These are phyloP conservation scores for Benincasa hispida DNA, from an alignment of 306 rosid genomes.

Conservation along the genomic window DNA sequence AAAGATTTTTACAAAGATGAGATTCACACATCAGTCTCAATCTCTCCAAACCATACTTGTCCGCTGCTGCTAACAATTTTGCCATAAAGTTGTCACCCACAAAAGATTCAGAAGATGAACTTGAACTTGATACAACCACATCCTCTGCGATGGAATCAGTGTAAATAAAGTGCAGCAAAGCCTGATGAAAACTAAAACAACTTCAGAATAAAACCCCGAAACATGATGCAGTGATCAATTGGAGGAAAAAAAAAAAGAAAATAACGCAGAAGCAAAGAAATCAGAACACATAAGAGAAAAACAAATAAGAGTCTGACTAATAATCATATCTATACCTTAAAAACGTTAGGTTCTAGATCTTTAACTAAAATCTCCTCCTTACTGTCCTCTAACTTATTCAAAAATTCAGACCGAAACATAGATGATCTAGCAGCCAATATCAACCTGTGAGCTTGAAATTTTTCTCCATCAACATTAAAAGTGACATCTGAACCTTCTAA, in stretches of 20 bases:
- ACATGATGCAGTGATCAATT: background rate
- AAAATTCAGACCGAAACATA: constrained; percentile 70
- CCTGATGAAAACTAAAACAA: constrained; percentile 41
- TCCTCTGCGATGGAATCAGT: constrained; percentile 68
- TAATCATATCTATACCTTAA: constrained; percentile 42
- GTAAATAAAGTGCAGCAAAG: constrained; percentile 78
- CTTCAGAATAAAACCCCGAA: constrained; percentile 2
- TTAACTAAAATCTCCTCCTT: constrained; percentile 33
- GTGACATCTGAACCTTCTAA: constrained; percentile 66
- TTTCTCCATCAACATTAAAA: constrained; percentile 62
- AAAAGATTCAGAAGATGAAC: constrained; percentile 42
- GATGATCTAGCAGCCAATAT: constrained; percentile 80
- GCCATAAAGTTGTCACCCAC: constrained; percentile 60
- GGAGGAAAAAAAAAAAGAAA: no score
- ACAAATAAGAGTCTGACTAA: constrained; percentile 2
- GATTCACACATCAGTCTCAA: constrained; percentile 92
- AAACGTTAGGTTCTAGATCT: constrained; percentile 78
- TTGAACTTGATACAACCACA: constrained; percentile 47
- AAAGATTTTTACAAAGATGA: constrained; percentile 77
- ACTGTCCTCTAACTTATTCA: constrained; percentile 38
- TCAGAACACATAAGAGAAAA: background rate
- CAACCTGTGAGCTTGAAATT: constrained; percentile 73
- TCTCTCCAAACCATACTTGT: constrained; percentile 65
- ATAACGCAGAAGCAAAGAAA: constrained; percentile 9
- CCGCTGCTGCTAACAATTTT: constrained; percentile 79